A percentile compares a stretch with the other conserved stretches of the same genome.
Evolutionary conservation across 2,329 filamentous ascomycete species (phyloP).

Genomic region (Sclerotinia minor): DNA sequence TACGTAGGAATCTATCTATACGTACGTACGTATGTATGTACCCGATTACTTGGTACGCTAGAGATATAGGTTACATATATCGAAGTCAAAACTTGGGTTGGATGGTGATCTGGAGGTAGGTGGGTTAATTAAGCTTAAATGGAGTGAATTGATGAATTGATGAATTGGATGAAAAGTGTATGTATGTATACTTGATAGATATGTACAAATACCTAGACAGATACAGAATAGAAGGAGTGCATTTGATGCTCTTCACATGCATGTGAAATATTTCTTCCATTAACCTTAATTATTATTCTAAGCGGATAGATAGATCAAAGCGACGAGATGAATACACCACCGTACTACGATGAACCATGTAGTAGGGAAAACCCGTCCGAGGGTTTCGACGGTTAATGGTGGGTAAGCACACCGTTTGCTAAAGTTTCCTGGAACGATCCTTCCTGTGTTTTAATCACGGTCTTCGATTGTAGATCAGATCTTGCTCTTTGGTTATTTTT

Average conservation of each 20-base stretch:
- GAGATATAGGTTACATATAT: too few relatives aligned
- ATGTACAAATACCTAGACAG: too few relatives aligned
- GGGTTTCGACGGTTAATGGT: neutral
- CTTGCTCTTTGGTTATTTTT: neutral
- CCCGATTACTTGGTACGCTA: neutral
- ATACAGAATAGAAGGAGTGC: neutral
- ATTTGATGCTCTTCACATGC: neutral
- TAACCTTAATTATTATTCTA: too few relatives aligned
- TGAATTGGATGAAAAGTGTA: neutral
- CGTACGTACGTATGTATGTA: too few relatives aligned
- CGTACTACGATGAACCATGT: too few relatives aligned
- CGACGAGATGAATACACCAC: too few relatives aligned
- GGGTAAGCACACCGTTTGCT: neutral
- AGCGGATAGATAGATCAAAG: too few relatives aligned
- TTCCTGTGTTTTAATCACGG: neutral
- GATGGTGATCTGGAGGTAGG: neutral
- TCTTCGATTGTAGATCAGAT: neutral
- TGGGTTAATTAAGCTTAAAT: too few relatives aligned
- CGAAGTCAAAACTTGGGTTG: too few relatives aligned
- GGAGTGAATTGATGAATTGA: too few relatives aligned
- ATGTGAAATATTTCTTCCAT: neutral
- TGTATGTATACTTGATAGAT: too few relatives aligned
- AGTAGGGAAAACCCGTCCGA: neutral
- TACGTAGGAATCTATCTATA: too few relatives aligned
- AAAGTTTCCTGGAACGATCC: neutral